Percentiles rank a stretch among this genome's conserved stretches.
phyloP scores from a whole-genome alignment of 1,139 yeast species.

The Lodderomyces elongisporus region DNA sequence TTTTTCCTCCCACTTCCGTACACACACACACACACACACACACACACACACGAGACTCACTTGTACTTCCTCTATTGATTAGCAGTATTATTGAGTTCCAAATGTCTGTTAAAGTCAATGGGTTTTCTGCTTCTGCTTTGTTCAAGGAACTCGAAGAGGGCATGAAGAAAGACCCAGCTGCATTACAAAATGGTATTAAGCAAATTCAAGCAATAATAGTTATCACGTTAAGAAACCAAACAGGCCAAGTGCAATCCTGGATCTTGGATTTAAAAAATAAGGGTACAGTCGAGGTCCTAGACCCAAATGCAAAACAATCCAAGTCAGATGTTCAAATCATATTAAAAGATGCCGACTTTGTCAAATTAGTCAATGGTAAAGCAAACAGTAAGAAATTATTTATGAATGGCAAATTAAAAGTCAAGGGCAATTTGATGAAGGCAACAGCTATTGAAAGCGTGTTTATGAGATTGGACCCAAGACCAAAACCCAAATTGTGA shows the following conservation, averaged over 20 bases:
- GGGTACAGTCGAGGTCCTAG: conserved; percentile 49
- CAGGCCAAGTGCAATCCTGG: conserved; percentile 65
- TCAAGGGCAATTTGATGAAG: conserved; percentile 87
- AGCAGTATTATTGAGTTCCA: too few relatives aligned
- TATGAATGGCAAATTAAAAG: conserved; percentile 79
- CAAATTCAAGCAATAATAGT: conserved; percentile 62
- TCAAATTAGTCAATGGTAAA: conserved; percentile 68
- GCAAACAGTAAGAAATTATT: conserved; percentile 81
- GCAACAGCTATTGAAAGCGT: conserved; percentile 75
- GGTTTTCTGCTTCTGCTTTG: conserved; percentile 46
- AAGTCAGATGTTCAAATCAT: conserved; percentile 64
- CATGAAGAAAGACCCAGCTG: conserved; percentile 30
- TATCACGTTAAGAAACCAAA: conserved; percentile 66
- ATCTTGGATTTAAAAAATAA: conserved; percentile 62
- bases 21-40: too few relatives aligned
- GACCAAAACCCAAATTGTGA: conserved; percentile 45
- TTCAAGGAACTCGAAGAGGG: conserved; percentile 40
- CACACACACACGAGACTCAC: too few relatives aligned
- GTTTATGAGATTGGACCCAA: conserved; percentile 61
- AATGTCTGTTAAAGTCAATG: conserved; percentile 38
- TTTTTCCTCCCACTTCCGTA: too few relatives aligned
- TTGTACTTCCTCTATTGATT: too few relatives aligned
- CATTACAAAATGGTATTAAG: conserved; percentile 39
- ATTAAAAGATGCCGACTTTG: conserved; percentile 61
- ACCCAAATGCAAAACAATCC: too few relatives aligned